Percentiles rank a stretch among this genome's conserved stretches.
These are phyloP conservation scores for Aspergillus unguis DNA, from an alignment of 2,329 filamentous ascomycete species.

Conservation along the genomic window DNA sequence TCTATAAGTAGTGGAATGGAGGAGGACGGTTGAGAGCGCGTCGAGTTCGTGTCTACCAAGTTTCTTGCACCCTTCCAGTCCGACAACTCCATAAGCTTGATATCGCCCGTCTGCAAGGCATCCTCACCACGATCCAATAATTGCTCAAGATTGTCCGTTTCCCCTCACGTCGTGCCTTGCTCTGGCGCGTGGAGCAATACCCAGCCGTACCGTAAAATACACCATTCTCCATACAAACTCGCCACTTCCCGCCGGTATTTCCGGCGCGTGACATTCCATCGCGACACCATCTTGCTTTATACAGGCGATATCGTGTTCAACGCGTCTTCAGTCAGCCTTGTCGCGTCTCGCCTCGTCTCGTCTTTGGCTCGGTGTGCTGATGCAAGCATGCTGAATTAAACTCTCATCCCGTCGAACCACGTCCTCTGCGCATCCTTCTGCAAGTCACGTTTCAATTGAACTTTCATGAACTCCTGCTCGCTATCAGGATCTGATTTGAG, in stretches of 20 bases:
- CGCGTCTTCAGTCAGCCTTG: slow-evolving; percentile 14
- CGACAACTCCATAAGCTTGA: slow-evolving; percentile 6
- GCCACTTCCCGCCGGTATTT: neutral
- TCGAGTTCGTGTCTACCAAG: slow-evolving; percentile 14
- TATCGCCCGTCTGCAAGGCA: slow-evolving; percentile 10
- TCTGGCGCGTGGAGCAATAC: neutral
- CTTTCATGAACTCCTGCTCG: neutral
- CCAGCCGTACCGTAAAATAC: neutral
- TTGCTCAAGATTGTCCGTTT: neutral
- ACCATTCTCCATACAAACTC: neutral
- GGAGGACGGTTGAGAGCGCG: slow-evolving; percentile 6
- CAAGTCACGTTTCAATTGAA: too few relatives aligned
- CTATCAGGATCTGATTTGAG: too few relatives aligned
- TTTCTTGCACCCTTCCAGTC: neutral
- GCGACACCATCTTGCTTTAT: slow-evolving; percentile 4
- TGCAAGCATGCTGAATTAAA: slow-evolving; percentile 4
- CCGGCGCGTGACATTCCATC: slow-evolving; percentile 6
- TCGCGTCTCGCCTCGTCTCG: slow-evolving; percentile 6
- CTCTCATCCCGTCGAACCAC: slow-evolving; percentile 7
- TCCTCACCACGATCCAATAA: slow-evolving; percentile 10
- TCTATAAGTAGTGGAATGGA: slow-evolving; percentile 10
- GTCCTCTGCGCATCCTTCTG: neutral
- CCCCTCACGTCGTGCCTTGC: slow-evolving; percentile 10
- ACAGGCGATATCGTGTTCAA: slow-evolving; percentile 10
- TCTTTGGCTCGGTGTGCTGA: neutral